These are phyloP conservation scores for Claviceps pusilla DNA, from an alignment of 2,329 filamentous ascomycete genomes.

Conservation along the genomic window DNA sequence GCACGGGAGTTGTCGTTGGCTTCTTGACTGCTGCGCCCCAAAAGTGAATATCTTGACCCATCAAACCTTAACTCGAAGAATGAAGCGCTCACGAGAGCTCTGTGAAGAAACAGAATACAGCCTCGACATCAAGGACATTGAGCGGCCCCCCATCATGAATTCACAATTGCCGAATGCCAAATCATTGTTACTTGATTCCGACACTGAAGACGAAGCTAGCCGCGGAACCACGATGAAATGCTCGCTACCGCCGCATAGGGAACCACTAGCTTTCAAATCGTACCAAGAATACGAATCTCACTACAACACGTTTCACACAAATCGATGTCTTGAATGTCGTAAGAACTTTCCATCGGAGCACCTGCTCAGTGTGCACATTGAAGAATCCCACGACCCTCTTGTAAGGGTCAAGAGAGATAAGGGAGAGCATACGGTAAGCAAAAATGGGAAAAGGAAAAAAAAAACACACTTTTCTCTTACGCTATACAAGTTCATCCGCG, in stretches of 20 bases:
- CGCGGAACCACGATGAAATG: slow-evolving; percentile 52
- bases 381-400: slow-evolving; percentile 81
- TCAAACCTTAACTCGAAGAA: slow-evolving; percentile 17
- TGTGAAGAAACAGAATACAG: slow-evolving; percentile 29
- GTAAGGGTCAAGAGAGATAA: slow-evolving; percentile 54
- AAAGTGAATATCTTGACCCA: slow-evolving; percentile 6
- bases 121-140: slow-evolving; percentile 6
- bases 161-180: slow-evolving; percentile 29
- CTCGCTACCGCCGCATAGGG: slow-evolving; percentile 63
- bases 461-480: not conserved
- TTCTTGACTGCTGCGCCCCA: not conserved
- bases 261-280: slow-evolving; percentile 53
- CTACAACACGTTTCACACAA: slow-evolving; percentile 65
- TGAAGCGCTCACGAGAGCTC: slow-evolving; percentile 50
- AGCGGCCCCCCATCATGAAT: slow-evolving; percentile 6
- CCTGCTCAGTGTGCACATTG: slow-evolving; percentile 69
- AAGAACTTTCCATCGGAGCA: slow-evolving; percentile 80
- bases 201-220: slow-evolving; percentile 18
- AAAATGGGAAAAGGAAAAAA: no score
- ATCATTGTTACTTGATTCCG: slow-evolving; percentile 42
- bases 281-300: slow-evolving; percentile 78
- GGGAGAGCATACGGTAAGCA: slow-evolving; percentile 70
- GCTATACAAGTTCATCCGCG: not conserved
- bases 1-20: not conserved
- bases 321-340: slow-evolving; percentile 70